Conservation (phyloP, 352 stramenopile genomes). For the Globisporangium recalcitrans region DNA sequence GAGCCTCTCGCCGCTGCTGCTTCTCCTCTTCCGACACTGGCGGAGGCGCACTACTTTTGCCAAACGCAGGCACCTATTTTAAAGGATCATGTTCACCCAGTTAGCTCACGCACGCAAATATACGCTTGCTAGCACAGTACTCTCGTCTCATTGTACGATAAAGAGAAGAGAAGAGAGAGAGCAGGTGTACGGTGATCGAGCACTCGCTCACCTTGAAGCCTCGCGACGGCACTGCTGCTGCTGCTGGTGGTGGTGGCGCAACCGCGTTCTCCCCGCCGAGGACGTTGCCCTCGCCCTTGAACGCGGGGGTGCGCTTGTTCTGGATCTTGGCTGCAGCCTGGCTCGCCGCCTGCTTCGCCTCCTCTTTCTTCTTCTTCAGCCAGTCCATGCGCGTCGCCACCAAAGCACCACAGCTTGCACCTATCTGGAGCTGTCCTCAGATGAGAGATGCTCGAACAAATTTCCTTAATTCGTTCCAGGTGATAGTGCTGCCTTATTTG, state of each 20-base stretch:
- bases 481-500: no score
- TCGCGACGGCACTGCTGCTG: slow-evolving; percentile 14
- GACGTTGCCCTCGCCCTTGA: slow-evolving; percentile 63
- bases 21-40: slow-evolving; percentile 50
- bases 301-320: slow-evolving; percentile 54
- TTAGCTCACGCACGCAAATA: background rate
- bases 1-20: slow-evolving; percentile 44
- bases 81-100: background rate
- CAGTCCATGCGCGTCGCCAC: slow-evolving; percentile 39
- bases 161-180: background rate
- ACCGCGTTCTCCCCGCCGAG: slow-evolving; percentile 29
- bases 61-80: slow-evolving; percentile 37
- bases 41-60: slow-evolving; percentile 28
- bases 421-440: no score
- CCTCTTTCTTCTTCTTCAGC: slow-evolving; percentile 83
- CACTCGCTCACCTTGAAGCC: slow-evolving; percentile 33
- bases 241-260: slow-evolving; percentile 5
- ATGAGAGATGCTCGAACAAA: no score
- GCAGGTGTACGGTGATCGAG: no score
- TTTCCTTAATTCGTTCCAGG: no score
- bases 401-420: no score
- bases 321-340: slow-evolving; percentile 55
- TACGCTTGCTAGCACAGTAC: background rate
- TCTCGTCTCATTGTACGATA: background rate
- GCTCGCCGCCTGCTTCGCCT: slow-evolving; percentile 50